These are phyloP conservation scores for Taphrina flavorubra DNA, from an alignment of 1,139 yeast species.

Conservation along the genomic window DNA sequence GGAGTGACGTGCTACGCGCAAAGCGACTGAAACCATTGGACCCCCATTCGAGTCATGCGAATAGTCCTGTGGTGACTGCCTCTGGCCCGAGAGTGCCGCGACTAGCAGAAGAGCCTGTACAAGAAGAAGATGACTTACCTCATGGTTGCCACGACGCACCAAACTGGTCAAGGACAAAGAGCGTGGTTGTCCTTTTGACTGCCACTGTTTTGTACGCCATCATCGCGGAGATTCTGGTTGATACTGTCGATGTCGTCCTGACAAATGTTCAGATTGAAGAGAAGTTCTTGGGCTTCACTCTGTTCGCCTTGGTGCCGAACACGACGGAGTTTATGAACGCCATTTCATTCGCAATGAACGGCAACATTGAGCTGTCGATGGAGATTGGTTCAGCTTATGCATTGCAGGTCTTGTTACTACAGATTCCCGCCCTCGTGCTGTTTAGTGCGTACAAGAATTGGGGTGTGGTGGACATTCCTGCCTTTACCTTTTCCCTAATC, in stretches of 20 bases:
- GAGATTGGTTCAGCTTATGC: constrained; percentile 99
- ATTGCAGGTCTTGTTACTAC: constrained; percentile 91
- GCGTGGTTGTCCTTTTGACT: constrained; percentile 78
- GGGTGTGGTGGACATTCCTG: constrained; percentile 46
- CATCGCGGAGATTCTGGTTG: constrained; percentile 92
- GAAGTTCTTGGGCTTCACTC: constrained; percentile 87
- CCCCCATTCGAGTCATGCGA: background rate
- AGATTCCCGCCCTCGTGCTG: constrained; percentile 86
- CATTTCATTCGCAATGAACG: constrained; percentile 93
- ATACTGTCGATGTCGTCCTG: constrained; percentile 89
- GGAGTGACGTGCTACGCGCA: constrained; percentile 22
- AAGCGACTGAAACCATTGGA: constrained; percentile 20
- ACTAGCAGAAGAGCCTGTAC: constrained; percentile 15
- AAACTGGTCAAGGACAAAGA: constrained; percentile 89
- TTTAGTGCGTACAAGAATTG: constrained; percentile 64
- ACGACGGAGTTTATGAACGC: constrained; percentile 97
- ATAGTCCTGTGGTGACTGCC: background rate
- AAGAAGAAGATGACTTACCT: constrained; percentile 53
- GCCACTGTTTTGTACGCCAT: constrained; percentile 89
- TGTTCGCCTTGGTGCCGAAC: constrained; percentile 94
- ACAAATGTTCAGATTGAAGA: constrained; percentile 78
- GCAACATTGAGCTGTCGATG: constrained; percentile 92
- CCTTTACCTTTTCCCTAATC: constrained; percentile 59
- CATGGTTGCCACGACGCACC: constrained; percentile 93
- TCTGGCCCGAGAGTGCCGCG: background rate